These are phyloP conservation scores for Monocercomonoides exilis DNA, from an alignment of 78 protist genomes.

Conservation along the genomic window DNA sequence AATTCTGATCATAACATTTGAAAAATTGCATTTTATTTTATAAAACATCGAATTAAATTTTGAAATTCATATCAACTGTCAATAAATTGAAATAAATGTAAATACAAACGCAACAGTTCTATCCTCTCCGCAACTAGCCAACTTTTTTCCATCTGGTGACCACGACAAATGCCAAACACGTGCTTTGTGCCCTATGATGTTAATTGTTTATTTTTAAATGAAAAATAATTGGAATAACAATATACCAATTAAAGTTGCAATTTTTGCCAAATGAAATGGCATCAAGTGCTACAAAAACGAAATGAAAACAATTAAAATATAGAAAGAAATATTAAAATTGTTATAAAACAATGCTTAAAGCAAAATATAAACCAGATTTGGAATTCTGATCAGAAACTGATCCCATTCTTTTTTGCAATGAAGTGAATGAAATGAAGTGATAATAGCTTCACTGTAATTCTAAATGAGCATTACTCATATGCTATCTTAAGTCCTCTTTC, in stretches of 20 bases:
- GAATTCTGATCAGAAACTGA: too few species aligned
- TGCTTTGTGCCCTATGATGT: constrained; percentile 41
- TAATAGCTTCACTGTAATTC: too few species aligned
- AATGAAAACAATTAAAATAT: too few species aligned
- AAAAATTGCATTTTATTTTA: not conserved
- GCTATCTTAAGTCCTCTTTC: too few species aligned
- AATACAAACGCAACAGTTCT: constrained; percentile 44
- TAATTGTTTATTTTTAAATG: not conserved
- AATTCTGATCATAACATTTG: not conserved
- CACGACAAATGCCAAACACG: constrained; percentile 66
- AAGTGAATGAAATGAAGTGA: too few species aligned
- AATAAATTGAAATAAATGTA: not conserved
- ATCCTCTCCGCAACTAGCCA: constrained; percentile 78
- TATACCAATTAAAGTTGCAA: not conserved
- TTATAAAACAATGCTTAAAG: too few species aligned
- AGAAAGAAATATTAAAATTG: too few species aligned
- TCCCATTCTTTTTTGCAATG: too few species aligned
- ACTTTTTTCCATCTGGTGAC: constrained; percentile 49
- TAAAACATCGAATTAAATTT: constrained; percentile 35
- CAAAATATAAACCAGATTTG: too few species aligned
- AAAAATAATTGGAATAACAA: not conserved
- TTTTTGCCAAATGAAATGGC: not conserved
- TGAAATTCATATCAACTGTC: constrained; percentile 27
- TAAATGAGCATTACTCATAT: too few species aligned
- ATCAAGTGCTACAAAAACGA: not conserved